Evolutionary conservation across 164 flowering plant species (phyloP).

Genomic region (Chimonanthus salicifolius): DNA sequence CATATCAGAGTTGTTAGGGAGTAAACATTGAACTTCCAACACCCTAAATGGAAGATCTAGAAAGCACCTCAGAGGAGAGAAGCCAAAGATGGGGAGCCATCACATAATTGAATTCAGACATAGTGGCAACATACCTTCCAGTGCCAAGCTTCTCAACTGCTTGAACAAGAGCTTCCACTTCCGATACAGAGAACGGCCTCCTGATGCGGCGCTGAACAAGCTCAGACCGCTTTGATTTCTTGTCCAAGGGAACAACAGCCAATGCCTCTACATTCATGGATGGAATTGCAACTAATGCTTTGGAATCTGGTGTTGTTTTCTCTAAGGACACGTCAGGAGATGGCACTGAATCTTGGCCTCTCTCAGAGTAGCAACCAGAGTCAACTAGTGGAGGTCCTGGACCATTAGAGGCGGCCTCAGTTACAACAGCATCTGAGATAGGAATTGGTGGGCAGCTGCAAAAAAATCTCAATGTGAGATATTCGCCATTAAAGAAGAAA

Average conservation of each 20-base stretch:
- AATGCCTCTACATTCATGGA: constrained; percentile 50
- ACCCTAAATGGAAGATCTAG: too few relatives aligned
- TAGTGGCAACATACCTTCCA: constrained; percentile 59
- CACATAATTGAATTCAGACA: neutral
- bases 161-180: constrained; percentile 97
- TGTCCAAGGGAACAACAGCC: constrained; percentile 46
- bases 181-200: constrained; percentile 90
- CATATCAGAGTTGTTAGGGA: neutral
- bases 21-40: neutral
- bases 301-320: constrained; percentile 46
- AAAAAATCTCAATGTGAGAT: neutral
- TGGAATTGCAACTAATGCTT: constrained; percentile 60
- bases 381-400: constrained; percentile 33
- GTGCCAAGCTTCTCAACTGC: constrained; percentile 99
- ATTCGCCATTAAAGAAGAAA: neutral
- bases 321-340: constrained; percentile 41
- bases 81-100: neutral
- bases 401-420: constrained; percentile 25
- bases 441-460: constrained; percentile 44
- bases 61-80: neutral
- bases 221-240: constrained; percentile 66
- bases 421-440: constrained; percentile 20
- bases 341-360: constrained; percentile 65
- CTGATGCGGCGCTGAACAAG: constrained; percentile 80
- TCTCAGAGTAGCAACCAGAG: constrained; percentile 42